phyloP scores from a whole-genome alignment of 495 filamentous ascomycete genomes.

The Hypoxylon crocopeplum region DNA sequence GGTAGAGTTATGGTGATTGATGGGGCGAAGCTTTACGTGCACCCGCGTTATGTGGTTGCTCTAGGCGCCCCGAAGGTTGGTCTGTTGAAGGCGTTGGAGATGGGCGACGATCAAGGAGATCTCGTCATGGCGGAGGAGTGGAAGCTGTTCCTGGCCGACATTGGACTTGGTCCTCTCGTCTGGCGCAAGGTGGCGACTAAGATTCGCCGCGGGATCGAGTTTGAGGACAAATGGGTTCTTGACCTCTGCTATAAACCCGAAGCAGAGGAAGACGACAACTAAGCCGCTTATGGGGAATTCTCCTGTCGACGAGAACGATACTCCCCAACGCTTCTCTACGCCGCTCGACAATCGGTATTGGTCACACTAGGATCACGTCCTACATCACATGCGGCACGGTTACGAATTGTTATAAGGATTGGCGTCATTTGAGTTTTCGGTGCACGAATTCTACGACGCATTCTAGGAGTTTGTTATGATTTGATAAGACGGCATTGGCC shows the following conservation, averaged over 20 bases:
- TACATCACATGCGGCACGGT: neutral
- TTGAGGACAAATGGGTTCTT: constrained; percentile 84
- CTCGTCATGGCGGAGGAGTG: constrained; percentile 58
- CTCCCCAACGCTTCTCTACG: too few relatives aligned
- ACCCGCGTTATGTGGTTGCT: constrained; percentile 77
- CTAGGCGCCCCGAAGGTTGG: constrained; percentile 87
- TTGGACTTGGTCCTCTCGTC: constrained; percentile 78
- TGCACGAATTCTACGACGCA: neutral
- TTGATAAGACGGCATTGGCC: neutral
- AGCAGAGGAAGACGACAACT: constrained; percentile 30
- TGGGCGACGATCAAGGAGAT: constrained; percentile 61
- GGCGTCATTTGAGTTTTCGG: neutral
- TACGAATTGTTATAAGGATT: too few relatives aligned
- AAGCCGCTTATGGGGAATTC: neutral
- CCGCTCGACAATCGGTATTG: too few relatives aligned
- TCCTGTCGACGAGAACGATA: too few relatives aligned
- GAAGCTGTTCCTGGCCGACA: constrained; percentile 82
- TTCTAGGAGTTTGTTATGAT: neutral
- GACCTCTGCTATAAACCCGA: constrained; percentile 58
- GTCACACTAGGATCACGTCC: too few relatives aligned
- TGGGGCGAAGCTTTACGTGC: constrained; percentile 73
- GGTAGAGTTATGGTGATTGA: constrained; percentile 68
- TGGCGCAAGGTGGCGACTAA: constrained; percentile 88
- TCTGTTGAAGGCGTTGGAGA: constrained; percentile 71
- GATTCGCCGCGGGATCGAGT: constrained; percentile 80